Evolutionary conservation across 768 basidiomycete species (phyloP), one percentile per base, ranked within the genome.

Genomic region (Pleurotus tuoliensis): DNA sequence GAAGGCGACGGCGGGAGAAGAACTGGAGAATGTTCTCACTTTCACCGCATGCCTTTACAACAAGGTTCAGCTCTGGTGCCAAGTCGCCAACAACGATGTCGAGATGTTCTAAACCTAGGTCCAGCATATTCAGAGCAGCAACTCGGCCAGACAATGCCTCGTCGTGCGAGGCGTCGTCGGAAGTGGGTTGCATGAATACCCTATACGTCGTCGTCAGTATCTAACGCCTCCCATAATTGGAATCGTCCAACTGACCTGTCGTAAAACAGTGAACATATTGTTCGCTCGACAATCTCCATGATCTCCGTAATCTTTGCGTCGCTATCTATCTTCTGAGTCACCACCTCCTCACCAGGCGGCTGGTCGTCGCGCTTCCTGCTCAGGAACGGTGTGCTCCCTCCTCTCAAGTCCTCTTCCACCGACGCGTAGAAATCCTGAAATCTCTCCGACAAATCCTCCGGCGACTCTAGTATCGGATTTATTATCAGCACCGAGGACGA

Each of bases 111-210:
- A 98, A 74, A 2, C 86, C 81, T 0, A 99, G 76, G 68, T 98
- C 96, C 1, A 98, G 77, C 78, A 94, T 82, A 62, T 95, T 94
- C 45, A 99, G 76, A 1, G 94, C 95, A 12, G 93, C 92, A 13
- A 98, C 86, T 4, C 95, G 84, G 64, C 86, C 90, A 0, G 94
- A 85, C 3, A 99, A 75, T 0, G 92, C 89, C 63, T 92, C 92
- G 66, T 99, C 94, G 66, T 97, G 95, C 1, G 86, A 87, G 0
- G 82, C 76, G 64, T 99, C 96, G 16, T 82, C 82, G 2, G 84
- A 77, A 1, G 73, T 68, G 3, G 78, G 73, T 15, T 89, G 91
- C 52, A 86, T 80, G 71, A 94, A 97, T 3, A 97, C 63, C 56
- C 93, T 95, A 48, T 9, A 30, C 30, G 8, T 34, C 18, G 39